Evolutionary conservation across 352 stramenopile species (phyloP), one percentile per base, ranked within the genome.

Genomic region (Pythium periplocum): DNA sequence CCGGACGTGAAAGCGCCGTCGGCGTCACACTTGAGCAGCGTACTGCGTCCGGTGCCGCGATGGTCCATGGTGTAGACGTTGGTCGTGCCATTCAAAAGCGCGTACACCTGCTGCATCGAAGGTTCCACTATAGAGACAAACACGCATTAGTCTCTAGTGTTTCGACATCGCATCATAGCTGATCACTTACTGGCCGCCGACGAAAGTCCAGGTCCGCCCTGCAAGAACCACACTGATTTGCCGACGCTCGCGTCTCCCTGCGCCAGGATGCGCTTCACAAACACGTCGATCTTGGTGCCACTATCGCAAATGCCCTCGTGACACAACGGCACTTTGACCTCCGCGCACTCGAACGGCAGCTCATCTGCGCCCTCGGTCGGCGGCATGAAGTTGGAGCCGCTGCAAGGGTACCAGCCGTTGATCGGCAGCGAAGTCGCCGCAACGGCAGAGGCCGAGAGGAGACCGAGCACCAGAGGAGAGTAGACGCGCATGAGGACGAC

Each of bases 31-130:
- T 73, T 55, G 12, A 85, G 58, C 36, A 67, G 64, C 17, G 45
- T 56, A 48, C 70, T 81, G 6, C 74, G 66, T 2, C 66, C 74
- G 4, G 74, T 82, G 33, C 74, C 74, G 11, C 71, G 74, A 44
- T 85, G 74, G 53, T 82, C 74, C 54, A 85, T 62, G 11, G 74
- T 85, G 67, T 87, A 87, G 36, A 84, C 65, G 46, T 71, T 73
- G 12, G 79, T 51, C 0, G 65, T 68, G 9, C 46, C 50, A 10
- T 69, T 64, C 4, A 71, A 44, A 3, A 71, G 30, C 4, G 42
- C 9, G 61, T 76, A 78, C 2, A 86, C 54, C n/a, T 55, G 33
- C 17, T 63, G 49, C 69, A 86, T 79, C 17, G 17, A 26, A 26
- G 17, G 17, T 26, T 26, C 17, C 17, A 26, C 17, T 26, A 26